Evolutionary conservation across 495 filamentous ascomycete genomes (phyloP), one percentile per base, ranked within the genome.

Genomic region (Astrocystis sublimbata): DNA sequence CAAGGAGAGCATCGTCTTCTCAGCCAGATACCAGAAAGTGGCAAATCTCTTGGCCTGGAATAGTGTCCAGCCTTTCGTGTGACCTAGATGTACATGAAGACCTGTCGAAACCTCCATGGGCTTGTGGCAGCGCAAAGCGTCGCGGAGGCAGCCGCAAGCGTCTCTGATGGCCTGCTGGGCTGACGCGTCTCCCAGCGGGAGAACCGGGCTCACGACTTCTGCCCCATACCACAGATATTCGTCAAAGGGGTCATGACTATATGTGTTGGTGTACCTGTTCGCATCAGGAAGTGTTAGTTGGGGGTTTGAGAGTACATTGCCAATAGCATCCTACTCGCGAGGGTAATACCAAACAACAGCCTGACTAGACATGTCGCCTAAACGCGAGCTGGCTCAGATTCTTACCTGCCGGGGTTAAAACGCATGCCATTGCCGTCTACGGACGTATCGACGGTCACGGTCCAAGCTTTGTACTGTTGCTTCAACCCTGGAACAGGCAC

Each of bases 31-130:
- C 67, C 67, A 69, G 8, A 69, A 13, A 24, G 64, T 58, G 19
- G 61, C 51, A 17, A 69, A 67, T 54, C 56, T 61, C 54, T 69
- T 69, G 1, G 66, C 10, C 5, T 67, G 64, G 17, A 49, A 36
- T 15, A 69, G 46, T 15, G 55, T 64, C 64, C 65, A 69, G 3
- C 67, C 67, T 8, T 60, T 36, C 15, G 63, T 69, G 31, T 69
- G 58, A 6, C 67, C 67, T 17, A 69, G 13, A 23, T 69, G 67
- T 6, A 69, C 55, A 33, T 69, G 67, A 1, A 69, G 6, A 28
- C 67, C 67, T 9, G 64, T 33, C 30, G 61, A 67, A 35, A 38
- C 12, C 10, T 63, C 41, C 61, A 69, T 67, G 10, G 67, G 67
- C 40, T 67, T 69, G 33, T 69, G 67, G n/a, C 41, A 52, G n/a